phyloP scores from a whole-genome alignment of 306 rosid genomes.

The Fragaria vesca region DNA sequence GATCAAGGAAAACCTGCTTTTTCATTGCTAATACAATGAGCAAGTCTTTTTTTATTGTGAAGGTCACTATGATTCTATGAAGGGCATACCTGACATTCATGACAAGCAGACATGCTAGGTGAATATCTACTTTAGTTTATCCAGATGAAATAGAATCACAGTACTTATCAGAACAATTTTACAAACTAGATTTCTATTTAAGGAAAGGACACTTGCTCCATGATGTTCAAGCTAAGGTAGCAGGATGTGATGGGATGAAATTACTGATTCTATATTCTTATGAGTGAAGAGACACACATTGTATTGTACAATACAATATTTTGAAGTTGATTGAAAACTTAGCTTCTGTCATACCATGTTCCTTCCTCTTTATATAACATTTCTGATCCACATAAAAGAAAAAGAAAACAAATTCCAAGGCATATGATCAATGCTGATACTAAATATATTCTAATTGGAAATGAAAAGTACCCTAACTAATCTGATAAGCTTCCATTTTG shows the following conservation, averaged over 20 bases:
- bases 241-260: not conserved
- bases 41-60: not conserved
- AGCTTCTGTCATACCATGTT: not conserved
- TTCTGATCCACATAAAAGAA: constrained; percentile 5
- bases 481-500: constrained; percentile 22
- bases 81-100: not conserved
- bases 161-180: not conserved
- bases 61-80: not conserved
- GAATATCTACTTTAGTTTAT: not conserved
- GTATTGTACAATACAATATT: not conserved
- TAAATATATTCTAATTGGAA: not conserved
- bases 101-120: not conserved
- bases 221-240: not conserved
- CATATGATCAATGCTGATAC: not conserved
- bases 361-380: not conserved
- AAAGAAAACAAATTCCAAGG: not conserved
- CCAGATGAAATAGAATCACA: not conserved
- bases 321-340: constrained; percentile 3
- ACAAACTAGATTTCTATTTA: not conserved
- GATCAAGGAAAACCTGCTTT: not conserved
- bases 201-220: not conserved
- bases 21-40: not conserved
- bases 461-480: not conserved
- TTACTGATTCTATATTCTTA: not conserved
- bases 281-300: not conserved